Conservation (phyloP, 208 protist species). For the Naegleria fowleri region DNA sequence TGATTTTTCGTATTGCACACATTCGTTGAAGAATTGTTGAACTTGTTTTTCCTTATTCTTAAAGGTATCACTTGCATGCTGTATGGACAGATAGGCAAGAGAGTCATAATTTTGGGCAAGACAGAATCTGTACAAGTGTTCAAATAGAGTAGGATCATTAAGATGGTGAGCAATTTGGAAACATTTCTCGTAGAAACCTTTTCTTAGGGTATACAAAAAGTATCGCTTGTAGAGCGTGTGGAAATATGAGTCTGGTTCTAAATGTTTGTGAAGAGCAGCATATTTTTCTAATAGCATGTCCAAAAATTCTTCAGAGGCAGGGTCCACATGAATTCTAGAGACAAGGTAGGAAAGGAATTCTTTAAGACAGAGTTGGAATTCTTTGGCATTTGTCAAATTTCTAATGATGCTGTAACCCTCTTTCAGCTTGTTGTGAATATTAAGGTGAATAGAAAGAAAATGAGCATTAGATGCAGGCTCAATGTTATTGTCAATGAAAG, state of each 20-base stretch:
- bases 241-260: neutral
- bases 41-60: neutral
- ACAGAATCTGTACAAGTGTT: neutral
- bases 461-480: neutral
- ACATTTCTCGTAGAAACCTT: neutral
- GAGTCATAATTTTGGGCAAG: neutral
- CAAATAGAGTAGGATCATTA: neutral
- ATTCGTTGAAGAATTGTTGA: neutral
- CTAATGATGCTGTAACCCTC: neutral
- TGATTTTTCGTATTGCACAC: neutral
- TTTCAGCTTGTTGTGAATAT: neutral
- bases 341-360: neutral
- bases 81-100: neutral
- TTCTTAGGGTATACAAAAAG: neutral
- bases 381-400: neutral
- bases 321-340: neutral
- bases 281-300: neutral
- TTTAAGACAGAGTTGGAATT: neutral
- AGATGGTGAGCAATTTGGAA: neutral
- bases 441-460: neutral
- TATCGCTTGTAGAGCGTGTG: neutral
- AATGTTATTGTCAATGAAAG: neutral
- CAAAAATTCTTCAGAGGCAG: neutral
- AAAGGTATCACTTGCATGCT: neutral
- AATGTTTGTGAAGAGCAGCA: neutral